Base-by-base conservation (phyloP, 768 basidiomycete species). In the Hygrophorus russula region DNA sequence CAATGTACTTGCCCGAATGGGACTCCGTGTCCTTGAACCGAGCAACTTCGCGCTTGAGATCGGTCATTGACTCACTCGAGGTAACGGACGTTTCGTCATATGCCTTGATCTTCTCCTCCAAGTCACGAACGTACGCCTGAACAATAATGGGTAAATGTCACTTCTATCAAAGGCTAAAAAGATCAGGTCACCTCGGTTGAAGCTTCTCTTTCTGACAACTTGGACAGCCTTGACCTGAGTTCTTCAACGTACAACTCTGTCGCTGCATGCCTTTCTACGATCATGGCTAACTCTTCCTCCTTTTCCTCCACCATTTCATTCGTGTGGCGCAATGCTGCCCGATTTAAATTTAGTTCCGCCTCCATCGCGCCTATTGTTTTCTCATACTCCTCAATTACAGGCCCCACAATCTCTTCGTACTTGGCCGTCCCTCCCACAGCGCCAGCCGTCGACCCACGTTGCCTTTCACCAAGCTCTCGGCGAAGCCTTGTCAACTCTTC, bases 331-430 rank as follows among this genome's bases (percentile, higher is more conserved):
- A 96, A 65, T 14, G 92, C 89, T 1, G 87, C 89, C 39, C 84
- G 73, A 52, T 91, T 91, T 44, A 93, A 68, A 51, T 75, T 86
- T 42, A 96, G 70, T 61, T 94, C 91, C 0, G 86, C 87, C 61
- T 99, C 96, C 73, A 99, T 84, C 2, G 90, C 83, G 33, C 80
- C 75, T 51, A 98, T 94, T 1, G 91, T 90, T 70, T 94, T 91
- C 69, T 99, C 94, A 62, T 99, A 99, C 64, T 97, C 92, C 63
- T 96, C 88, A 41, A 99, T 96, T 52, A 99, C 92, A 2, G 94
- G 94, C 12, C 91, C 93, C 15, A 98, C 93, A 49, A 86, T 91
- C 62, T 90, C 89, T 55, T 90, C 89, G 54, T 90, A 90, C 54
- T 80, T 82, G 47, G 71, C 80, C 2, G 80, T 85, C 13, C 78